Base-by-base conservation (phyloP, 2,329 filamentous ascomycete genomes). In the Trichoderma endophyticum region DNA sequence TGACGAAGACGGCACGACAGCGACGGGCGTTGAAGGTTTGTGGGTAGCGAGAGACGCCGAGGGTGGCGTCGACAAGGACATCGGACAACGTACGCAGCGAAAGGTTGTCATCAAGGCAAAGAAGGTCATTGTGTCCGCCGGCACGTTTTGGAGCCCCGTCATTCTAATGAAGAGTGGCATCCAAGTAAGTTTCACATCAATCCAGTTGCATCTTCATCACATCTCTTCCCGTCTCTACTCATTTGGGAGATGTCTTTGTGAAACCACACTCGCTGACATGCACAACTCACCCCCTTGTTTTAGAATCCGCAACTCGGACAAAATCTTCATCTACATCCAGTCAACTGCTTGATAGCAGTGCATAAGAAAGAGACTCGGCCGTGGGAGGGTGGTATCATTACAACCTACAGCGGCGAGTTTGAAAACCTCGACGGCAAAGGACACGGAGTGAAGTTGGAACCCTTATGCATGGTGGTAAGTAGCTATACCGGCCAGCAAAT, bases 401-500 rank as follows among this genome's bases (percentile, higher is more conserved):
- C 95, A 0, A 88, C 89, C 4, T 90, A 95, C 21, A 91, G 93
- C 74, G 89, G 86, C 57, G 90, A 92, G 69, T 93, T 95, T 76
- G 92, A 97, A 75, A 92, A 98, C 76, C 85, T 95, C 0, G 94
- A 97, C 79, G 88, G 89, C 6, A 85, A 90, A 56, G 93, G 94
- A 71, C 93, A 98, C 77, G 95, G 95, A 51, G 86, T 87, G 63
- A 97, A 97, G 80, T 84, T 98, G 32, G 94, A 98, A 84, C 86
- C 90, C 11, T 89, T 89, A 1, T 88, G 88, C 77, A 95, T 96
- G 92, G 75, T 90, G 71, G 86, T 88, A 78, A 77, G 85, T 78
- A 34, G 54, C n/a, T 34, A 43, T 39, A 57, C 69, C 30, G 14
- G 39, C 6, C 21, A 48, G 36, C 26, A 48, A 34, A 11, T 24